A percentile compares a stretch with the other conserved stretches of the same genome.
Evolutionary conservation across 257 asterid genomes (phyloP).

Genomic region (Fraxinus americana): DNA sequence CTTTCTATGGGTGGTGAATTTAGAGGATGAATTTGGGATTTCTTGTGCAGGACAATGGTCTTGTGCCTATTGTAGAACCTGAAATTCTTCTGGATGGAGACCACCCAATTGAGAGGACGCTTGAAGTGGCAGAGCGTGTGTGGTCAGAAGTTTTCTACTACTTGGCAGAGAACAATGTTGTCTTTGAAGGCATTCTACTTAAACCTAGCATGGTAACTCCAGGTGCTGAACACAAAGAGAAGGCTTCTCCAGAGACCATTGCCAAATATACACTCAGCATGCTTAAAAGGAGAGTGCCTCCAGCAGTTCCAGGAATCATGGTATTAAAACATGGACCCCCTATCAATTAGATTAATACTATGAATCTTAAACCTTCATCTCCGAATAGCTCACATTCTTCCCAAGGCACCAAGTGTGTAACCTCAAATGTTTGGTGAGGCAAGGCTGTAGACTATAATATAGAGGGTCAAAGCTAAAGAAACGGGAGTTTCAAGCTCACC

Average conservation of each 20-base stretch:
- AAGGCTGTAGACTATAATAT: background rate
- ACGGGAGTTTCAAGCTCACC: background rate
- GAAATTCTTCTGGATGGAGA: slow-evolving; percentile 62
- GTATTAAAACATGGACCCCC: slow-evolving; percentile 19
- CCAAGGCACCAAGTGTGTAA: background rate
- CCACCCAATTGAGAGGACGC: slow-evolving; percentile 55
- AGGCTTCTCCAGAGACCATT: slow-evolving; percentile 51
- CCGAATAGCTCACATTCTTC: background rate
- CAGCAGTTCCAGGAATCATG: slow-evolving; percentile 58
- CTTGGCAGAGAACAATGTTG: slow-evolving; percentile 52
- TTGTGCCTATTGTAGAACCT: slow-evolving; percentile 61
- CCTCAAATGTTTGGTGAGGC: background rate
- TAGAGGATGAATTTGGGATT: background rate
- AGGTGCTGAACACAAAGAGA: slow-evolving; percentile 62
- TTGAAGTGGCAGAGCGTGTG: slow-evolving; percentile 53
- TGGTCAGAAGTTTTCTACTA: slow-evolving; percentile 63
- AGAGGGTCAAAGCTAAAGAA: background rate
- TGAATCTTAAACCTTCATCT: background rate
- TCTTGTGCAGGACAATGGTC: slow-evolving; percentile 52
- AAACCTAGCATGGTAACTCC: slow-evolving; percentile 66
- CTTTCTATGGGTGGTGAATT: background rate
- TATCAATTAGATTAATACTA: background rate
- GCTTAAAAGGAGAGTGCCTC: slow-evolving; percentile 58
- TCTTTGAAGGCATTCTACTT: slow-evolving; percentile 49
- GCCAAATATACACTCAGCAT: slow-evolving; percentile 53